Conservation (phyloP, 2,329 filamentous ascomycete genomes). For the Pochonia chlamydosporia region DNA sequence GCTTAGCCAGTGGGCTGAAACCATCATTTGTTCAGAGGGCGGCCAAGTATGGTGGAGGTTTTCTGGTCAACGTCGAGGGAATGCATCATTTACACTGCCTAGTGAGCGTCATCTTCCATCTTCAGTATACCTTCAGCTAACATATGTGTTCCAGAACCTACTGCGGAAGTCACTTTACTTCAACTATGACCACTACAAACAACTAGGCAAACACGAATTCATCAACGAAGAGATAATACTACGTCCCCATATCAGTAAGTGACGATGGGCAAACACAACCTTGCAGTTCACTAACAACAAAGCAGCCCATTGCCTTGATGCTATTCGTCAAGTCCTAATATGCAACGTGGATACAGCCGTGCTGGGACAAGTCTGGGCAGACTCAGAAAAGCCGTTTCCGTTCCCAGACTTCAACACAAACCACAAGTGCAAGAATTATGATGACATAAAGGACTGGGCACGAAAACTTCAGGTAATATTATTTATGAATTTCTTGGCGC, state of each 20-base stretch:
- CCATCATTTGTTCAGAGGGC: slow-evolving; percentile 49
- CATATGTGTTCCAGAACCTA: slow-evolving; percentile 37
- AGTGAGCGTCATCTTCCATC: slow-evolving; percentile 22
- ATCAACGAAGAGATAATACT: slow-evolving; percentile 49
- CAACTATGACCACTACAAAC: slow-evolving; percentile 54
- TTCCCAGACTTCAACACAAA: slow-evolving; percentile 59
- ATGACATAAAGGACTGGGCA: slow-evolving; percentile 47
- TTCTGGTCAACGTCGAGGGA: slow-evolving; percentile 50
- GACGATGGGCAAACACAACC: background rate
- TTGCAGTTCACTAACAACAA: background rate
- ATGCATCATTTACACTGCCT: slow-evolving; percentile 54
- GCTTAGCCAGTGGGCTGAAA: slow-evolving; percentile 43
- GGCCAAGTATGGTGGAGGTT: slow-evolving; percentile 52
- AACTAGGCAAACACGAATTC: slow-evolving; percentile 45
- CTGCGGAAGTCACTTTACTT: slow-evolving; percentile 52
- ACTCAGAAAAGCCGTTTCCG: slow-evolving; percentile 35
- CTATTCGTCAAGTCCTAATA: slow-evolving; percentile 57
- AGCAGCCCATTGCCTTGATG: slow-evolving; percentile 51
- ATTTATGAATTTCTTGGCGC: background rate
- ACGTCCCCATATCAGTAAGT: slow-evolving; percentile 50
- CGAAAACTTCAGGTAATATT: slow-evolving; percentile 39
- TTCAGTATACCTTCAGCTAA: background rate
- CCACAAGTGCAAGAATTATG: slow-evolving; percentile 54
- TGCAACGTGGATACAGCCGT: slow-evolving; percentile 56
- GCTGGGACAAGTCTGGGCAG: slow-evolving; percentile 55